These are phyloP conservation scores for Cylindrotheca fusiformis DNA, from an alignment of 108 stramenopile species.

Conservation along the genomic window DNA sequence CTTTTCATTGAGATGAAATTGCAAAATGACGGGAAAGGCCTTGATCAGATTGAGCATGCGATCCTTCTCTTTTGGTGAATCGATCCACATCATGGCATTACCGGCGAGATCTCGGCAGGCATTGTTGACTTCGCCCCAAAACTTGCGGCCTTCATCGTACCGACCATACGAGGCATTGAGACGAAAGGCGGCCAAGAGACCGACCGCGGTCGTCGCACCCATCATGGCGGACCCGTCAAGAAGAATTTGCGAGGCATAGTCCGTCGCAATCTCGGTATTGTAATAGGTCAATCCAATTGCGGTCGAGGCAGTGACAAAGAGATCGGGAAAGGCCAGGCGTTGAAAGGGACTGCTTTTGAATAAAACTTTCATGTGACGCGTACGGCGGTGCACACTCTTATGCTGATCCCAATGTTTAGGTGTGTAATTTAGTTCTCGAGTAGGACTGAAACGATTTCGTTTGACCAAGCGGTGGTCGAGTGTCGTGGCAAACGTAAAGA, in stretches of 20 bases:
- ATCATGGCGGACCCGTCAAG: conserved; percentile 23
- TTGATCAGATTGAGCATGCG: conserved; percentile 42
- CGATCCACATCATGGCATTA: conserved; percentile 47
- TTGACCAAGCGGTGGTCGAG: neutral
- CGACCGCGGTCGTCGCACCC: conserved; percentile 53
- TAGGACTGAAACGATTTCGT: conserved; percentile 11
- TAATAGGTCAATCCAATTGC: conserved; percentile 42
- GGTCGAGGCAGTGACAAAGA: conserved; percentile 31
- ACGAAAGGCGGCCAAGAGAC: conserved; percentile 50
- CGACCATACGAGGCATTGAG: conserved; percentile 48
- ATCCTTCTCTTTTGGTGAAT: conserved; percentile 6
- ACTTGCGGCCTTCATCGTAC: conserved; percentile 40
- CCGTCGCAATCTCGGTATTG: conserved; percentile 12
- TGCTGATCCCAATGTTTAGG: conserved; percentile 39
- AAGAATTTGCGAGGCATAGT: neutral
- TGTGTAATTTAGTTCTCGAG: conserved; percentile 48
- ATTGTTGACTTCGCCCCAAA: conserved; percentile 28
- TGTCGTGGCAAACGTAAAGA: neutral
- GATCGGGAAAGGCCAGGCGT: conserved; percentile 50
- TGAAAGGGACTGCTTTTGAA: conserved; percentile 41
- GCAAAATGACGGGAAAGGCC: conserved; percentile 46
- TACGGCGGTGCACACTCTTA: conserved; percentile 37
- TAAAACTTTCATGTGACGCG: conserved; percentile 28
- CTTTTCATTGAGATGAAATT: conserved; percentile 46
- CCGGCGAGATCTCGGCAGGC: conserved; percentile 40